These are phyloP conservation scores for Trichosporon coremiiforme DNA, from an alignment of 1,284 basidiomycete genomes.

Conservation along the genomic window DNA sequence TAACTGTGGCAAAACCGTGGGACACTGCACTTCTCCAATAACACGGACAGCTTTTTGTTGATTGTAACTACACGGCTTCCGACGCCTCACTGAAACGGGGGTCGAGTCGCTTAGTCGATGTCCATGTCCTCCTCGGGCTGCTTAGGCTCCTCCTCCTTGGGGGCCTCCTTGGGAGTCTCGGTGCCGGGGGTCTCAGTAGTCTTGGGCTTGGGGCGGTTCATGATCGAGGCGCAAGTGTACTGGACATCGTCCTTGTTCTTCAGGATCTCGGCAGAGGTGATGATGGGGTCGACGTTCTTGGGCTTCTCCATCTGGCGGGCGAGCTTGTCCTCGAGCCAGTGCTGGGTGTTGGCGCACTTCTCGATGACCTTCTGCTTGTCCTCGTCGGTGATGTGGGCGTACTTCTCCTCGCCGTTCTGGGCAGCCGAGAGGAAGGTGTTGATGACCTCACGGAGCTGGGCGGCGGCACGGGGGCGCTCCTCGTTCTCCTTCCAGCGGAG, in stretches of 20 bases:
- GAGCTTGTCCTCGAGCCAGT: conserved; percentile 90
- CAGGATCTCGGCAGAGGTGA: conserved; percentile 75
- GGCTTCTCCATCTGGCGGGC: conserved; percentile 78
- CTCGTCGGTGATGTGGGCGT: conserved; percentile 81
- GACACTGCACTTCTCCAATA: conserved; percentile 18
- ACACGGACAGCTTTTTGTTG: conserved; percentile 17
- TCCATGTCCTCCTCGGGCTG: conserved; percentile 53
- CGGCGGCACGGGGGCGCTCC: conserved; percentile 70
- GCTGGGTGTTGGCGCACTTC: conserved; percentile 69
- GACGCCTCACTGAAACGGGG: not conserved
- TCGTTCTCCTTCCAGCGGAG: conserved; percentile 78
- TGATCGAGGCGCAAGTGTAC: conserved; percentile 78
- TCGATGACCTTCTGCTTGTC: conserved; percentile 74
- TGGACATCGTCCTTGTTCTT: conserved; percentile 88
- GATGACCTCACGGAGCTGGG: conserved; percentile 77
- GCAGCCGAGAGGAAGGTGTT: conserved; percentile 80
- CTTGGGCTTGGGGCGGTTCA: conserved; percentile 86
- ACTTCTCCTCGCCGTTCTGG: conserved; percentile 77
- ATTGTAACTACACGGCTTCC: not conserved
- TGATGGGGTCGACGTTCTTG: conserved; percentile 81
- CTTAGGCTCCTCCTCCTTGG: conserved; percentile 68
- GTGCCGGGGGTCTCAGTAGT: conserved; percentile 61
- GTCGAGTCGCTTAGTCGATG: conserved; percentile 43
- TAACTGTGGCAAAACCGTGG: conserved; percentile 14
- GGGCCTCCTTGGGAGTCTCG: conserved; percentile 64